phyloP scores from a whole-genome alignment of 495 filamentous ascomycete genomes.

The Hypoxylon fragiforme region DNA sequence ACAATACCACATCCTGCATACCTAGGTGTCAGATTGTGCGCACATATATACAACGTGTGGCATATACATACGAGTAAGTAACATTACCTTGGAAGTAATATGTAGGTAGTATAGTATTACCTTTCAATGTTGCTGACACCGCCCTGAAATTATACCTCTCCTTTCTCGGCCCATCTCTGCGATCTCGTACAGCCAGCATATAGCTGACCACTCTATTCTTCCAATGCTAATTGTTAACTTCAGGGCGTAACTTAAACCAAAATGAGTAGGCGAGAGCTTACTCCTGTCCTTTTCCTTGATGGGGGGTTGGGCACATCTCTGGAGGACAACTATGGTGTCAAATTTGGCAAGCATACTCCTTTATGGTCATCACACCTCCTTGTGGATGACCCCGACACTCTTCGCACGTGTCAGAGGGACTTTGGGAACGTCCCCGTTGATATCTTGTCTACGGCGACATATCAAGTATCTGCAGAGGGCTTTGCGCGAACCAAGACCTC shows the following conservation, averaged over 20 bases:
- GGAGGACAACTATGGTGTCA: conserved; percentile 54
- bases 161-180: too few relatives aligned
- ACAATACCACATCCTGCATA: too few relatives aligned
- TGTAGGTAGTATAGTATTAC: not conserved
- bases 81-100: too few relatives aligned
- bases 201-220: too few relatives aligned
- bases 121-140: not conserved
- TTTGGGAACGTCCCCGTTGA: conserved; percentile 60
- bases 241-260: too few relatives aligned
- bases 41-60: too few relatives aligned
- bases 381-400: conserved; percentile 50
- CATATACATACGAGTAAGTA: not conserved
- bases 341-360: conserved; percentile 55
- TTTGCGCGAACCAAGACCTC: conserved; percentile 47
- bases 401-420: conserved; percentile 55
- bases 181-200: too few relatives aligned
- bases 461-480: conserved; percentile 61
- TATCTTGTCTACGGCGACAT: conserved; percentile 65
- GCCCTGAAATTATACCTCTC: too few relatives aligned
- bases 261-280: conserved; percentile 3
- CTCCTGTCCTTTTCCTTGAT: conserved; percentile 58
- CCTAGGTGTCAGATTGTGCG: too few relatives aligned
- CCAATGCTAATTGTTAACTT: too few relatives aligned
- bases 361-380: conserved; percentile 70
- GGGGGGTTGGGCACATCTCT: conserved; percentile 70